Conservation (phyloP, 345 rosid genomes). For the Ailanthus altissimus region DNA sequence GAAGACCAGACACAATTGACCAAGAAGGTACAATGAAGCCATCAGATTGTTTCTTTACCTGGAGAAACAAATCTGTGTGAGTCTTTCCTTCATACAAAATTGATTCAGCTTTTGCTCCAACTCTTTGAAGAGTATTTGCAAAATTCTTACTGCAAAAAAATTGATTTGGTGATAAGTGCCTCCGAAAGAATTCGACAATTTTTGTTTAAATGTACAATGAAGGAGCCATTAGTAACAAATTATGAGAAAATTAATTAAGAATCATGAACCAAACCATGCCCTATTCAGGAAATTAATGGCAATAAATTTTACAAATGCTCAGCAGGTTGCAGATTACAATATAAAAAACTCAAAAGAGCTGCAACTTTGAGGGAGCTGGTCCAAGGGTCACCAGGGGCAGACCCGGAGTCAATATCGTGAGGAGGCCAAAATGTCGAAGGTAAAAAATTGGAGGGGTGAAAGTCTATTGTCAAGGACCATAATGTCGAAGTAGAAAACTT, state of each 20-base stretch:
- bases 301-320: not conserved
- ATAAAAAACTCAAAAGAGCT: not conserved
- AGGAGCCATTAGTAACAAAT: not conserved
- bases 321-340: not conserved
- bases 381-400: not conserved
- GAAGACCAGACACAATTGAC: not conserved
- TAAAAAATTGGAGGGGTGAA: no score
- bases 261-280: not conserved
- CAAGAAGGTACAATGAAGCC: not conserved
- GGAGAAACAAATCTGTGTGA: slow-evolving; percentile 95
- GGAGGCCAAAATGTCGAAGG: no score
- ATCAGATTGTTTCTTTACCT: slow-evolving; percentile 46
- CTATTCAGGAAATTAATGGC: not conserved
- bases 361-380: not conserved
- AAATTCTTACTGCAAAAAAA: slow-evolving; percentile 61
- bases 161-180: not conserved
- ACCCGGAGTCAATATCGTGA: no score
- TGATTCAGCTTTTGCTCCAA: slow-evolving; percentile 74
- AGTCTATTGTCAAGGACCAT: no score
- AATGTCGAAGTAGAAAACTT: no score
- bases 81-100: slow-evolving; percentile 83
- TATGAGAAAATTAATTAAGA: not conserved
- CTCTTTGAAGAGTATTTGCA: slow-evolving; percentile 69
- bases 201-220: not conserved
- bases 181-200: not conserved